A percentile compares a stretch with the other conserved stretches of the same genome.
Evolutionary conservation across 768 basidiomycete genomes (phyloP).

Genomic region (Sporobolomyces phaffii): DNA sequence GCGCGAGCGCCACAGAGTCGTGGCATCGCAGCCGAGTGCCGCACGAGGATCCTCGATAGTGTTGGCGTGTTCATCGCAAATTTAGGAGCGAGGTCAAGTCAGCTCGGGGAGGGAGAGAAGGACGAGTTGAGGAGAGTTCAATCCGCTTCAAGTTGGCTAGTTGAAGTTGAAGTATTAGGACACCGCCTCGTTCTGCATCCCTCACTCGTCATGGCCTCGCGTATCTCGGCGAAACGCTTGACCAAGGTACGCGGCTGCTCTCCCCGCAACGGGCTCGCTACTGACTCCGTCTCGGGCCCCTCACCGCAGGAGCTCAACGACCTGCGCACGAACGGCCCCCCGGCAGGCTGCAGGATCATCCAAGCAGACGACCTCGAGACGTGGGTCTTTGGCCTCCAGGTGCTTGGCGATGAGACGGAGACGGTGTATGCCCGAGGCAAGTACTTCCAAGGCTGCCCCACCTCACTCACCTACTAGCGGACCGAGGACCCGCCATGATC

Average conservation of each 20-base stretch:
- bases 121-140: no score
- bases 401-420: slow-evolving; percentile 60
- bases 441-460: no score
- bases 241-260: slow-evolving; percentile 13
- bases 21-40: background rate
- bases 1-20: background rate
- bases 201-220: slow-evolving; percentile 10
- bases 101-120: no score
- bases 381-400: slow-evolving; percentile 73
- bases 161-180: no score
- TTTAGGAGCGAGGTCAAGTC: no score
- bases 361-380: slow-evolving; percentile 66
- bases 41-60: background rate
- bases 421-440: slow-evolving; percentile 67
- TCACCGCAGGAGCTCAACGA: slow-evolving; percentile 27
- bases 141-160: no score
- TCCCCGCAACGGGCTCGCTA: background rate
- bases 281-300: background rate
- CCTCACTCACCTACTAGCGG: no score
- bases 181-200: no score
- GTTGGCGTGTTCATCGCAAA: slow-evolving; percentile 3
- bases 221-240: slow-evolving; percentile 24
- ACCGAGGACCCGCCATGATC: no score
- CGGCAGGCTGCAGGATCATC: slow-evolving; percentile 51
- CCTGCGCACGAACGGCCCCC: slow-evolving; percentile 14